A percentile compares a stretch with the other conserved stretches of the same genome.
Evolutionary conservation across 257 asterid species (phyloP).

Genomic region (Rhazya stricta): DNA sequence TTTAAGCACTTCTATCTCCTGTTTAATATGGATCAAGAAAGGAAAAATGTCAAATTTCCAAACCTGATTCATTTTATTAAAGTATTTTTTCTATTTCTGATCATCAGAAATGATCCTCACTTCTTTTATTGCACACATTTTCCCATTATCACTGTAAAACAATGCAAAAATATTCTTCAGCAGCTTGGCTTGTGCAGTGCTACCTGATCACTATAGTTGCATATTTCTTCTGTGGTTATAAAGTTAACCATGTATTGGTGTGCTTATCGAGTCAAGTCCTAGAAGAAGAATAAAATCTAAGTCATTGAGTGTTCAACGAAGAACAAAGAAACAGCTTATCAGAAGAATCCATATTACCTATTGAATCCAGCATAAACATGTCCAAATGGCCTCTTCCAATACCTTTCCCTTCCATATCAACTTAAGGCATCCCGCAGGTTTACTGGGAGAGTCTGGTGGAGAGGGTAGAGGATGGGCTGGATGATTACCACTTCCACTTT

Average conservation of each 20-base stretch:
- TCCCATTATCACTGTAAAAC: conserved; percentile 58
- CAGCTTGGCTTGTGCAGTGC: not conserved
- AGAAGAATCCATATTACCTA: conserved; percentile 27
- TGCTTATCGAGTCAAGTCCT: not conserved
- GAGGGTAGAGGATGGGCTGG: conserved; percentile 22
- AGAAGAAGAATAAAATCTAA: not conserved
- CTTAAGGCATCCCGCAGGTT: not conserved
- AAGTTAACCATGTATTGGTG: no score
- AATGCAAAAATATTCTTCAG: not conserved
- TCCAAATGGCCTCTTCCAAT: conserved; percentile 65
- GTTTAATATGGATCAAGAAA: conserved; percentile 10
- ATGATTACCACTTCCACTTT: conserved; percentile 1
- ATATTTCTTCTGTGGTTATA: no score
- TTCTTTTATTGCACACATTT: conserved; percentile 83
- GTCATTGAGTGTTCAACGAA: not conserved
- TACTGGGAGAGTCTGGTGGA: conserved; percentile 20
- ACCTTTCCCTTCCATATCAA: conserved; percentile 55
- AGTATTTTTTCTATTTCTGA: conserved; percentile 48
- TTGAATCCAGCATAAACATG: conserved; percentile 62
- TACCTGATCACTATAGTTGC: not conserved
- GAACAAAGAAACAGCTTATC: not conserved
- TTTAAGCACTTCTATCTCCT: conserved; percentile 57
- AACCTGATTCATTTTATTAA: conserved; percentile 54
- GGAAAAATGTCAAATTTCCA: not conserved
- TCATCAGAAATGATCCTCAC: conserved; percentile 45